Evolutionary conservation across 805 yeast genomes (phyloP).

Genomic region (Debaryomyces hansenii): DNA sequence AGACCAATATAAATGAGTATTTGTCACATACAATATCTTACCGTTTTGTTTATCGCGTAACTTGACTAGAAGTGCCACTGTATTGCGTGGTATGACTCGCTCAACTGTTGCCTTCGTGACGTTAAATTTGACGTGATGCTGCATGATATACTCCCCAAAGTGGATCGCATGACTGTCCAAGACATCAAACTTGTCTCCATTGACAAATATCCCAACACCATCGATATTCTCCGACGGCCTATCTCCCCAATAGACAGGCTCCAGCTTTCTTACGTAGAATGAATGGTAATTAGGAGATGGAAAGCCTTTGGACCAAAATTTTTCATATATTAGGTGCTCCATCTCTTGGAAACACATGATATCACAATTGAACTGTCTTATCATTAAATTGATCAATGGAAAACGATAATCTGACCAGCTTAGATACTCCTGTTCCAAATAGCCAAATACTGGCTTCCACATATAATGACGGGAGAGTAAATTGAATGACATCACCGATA

Average conservation of each 20-base stretch:
- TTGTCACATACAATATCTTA: slow-evolving; percentile 45
- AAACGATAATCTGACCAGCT: slow-evolving; percentile 52
- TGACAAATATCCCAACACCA: slow-evolving; percentile 59
- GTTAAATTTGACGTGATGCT: slow-evolving; percentile 23
- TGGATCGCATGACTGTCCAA: slow-evolving; percentile 29
- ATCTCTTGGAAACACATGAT: slow-evolving; percentile 62
- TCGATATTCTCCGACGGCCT: slow-evolving; percentile 47
- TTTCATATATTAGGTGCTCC: slow-evolving; percentile 41
- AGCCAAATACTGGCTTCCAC: slow-evolving; percentile 58
- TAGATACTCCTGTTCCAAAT: slow-evolving; percentile 46
- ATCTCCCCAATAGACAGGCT: slow-evolving; percentile 53
- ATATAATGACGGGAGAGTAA: slow-evolving; percentile 55
- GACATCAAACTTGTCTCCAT: slow-evolving; percentile 46
- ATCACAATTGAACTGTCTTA: slow-evolving; percentile 47
- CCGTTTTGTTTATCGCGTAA: slow-evolving; percentile 44
- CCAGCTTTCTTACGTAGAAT: slow-evolving; percentile 47
- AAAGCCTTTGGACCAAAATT: slow-evolving; percentile 38
- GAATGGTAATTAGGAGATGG: slow-evolving; percentile 43
- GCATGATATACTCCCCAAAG: slow-evolving; percentile 25
- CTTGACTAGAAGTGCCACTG: slow-evolving; percentile 55
- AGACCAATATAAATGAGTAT: slow-evolving; percentile 98
- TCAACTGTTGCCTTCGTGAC: slow-evolving; percentile 32
- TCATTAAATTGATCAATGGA: slow-evolving; percentile 23
- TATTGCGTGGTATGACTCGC: slow-evolving; percentile 48
- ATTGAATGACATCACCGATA: slow-evolving; percentile 43